Conservation (phyloP, 78 protist species). For the Diacronema lutheri region DNA sequence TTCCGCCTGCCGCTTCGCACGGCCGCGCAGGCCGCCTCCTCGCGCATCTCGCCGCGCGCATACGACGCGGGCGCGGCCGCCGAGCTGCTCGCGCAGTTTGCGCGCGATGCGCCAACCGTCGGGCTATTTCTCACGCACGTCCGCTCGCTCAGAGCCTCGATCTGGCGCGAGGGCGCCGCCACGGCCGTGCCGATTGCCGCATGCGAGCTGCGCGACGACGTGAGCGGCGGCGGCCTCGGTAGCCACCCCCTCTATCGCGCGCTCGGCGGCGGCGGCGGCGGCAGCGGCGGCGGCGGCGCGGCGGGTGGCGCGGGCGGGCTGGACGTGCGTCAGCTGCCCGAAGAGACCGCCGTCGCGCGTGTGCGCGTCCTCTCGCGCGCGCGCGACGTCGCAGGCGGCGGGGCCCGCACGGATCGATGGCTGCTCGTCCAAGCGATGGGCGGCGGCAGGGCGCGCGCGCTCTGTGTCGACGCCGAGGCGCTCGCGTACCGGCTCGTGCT, state of each 20-base stretch:
- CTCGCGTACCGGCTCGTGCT: background rate
- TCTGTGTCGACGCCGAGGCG: background rate
- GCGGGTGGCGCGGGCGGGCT: too few species aligned
- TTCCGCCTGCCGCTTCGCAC: constrained; percentile 17
- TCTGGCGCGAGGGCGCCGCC: background rate
- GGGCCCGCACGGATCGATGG: too few species aligned
- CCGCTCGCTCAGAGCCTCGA: background rate
- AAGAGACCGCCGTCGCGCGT: too few species aligned
- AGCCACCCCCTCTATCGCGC: too few species aligned
- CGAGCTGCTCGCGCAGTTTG: background rate
- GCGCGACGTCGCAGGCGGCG: too few species aligned
- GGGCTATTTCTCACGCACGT: background rate
- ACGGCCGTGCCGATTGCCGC: background rate
- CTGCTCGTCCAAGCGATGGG: background rate
- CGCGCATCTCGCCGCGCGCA: background rate
- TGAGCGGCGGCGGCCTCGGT: too few species aligned
- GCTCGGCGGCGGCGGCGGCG: too few species aligned
- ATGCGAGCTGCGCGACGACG: background rate
- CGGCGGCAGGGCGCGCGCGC: background rate
- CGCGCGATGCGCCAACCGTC: background rate
- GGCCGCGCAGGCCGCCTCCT: background rate
- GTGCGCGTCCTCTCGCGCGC: too few species aligned
- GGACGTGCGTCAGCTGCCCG: too few species aligned
- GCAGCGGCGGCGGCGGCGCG: background rate
- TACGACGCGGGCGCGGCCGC: background rate